These are phyloP conservation scores for Coemansia sp. DNA, from an alignment of 192 early-diverging fungal species.

Conservation along the genomic window DNA sequence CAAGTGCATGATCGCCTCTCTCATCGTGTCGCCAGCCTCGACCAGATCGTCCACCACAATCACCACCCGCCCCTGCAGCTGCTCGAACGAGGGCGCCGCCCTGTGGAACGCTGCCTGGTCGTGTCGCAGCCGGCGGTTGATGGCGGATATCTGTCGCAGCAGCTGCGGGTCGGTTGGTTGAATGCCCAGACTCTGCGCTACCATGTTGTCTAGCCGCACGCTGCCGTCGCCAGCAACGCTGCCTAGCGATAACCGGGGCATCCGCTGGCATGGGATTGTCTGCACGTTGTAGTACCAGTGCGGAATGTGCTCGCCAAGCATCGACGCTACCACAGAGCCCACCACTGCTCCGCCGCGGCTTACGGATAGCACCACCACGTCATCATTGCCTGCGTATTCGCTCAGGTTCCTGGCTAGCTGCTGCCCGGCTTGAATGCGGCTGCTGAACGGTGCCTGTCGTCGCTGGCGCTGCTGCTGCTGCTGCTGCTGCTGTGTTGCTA, in stretches of 20 bases:
- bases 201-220: constrained; percentile 41
- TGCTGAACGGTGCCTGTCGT: constrained; percentile 26
- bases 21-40: constrained; percentile 53
- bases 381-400: constrained; percentile 16
- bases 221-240: constrained; percentile 53
- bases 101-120: constrained; percentile 31
- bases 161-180: constrained; percentile 3
- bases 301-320: constrained; percentile 19
- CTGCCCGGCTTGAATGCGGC: constrained; percentile 45
- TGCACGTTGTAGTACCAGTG: constrained; percentile 45
- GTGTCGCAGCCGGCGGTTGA: constrained; percentile 16
- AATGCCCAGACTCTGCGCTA: constrained; percentile 35
- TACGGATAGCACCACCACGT: constrained; percentile 43
- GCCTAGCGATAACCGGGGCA: constrained; percentile 48
- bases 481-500: constrained; percentile 4
- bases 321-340: constrained; percentile 26
- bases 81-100: background rate
- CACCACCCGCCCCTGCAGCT: constrained; percentile 28
- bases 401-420: constrained; percentile 36
- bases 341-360: constrained; percentile 52
- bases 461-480: constrained; percentile 4
- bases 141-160: constrained; percentile 13
- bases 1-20: constrained; percentile 50
- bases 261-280: constrained; percentile 27
- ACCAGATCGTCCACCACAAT: constrained; percentile 52